Evolutionary conservation across 345 rosid species (phyloP).

Genomic region (Syzygium jambos): DNA sequence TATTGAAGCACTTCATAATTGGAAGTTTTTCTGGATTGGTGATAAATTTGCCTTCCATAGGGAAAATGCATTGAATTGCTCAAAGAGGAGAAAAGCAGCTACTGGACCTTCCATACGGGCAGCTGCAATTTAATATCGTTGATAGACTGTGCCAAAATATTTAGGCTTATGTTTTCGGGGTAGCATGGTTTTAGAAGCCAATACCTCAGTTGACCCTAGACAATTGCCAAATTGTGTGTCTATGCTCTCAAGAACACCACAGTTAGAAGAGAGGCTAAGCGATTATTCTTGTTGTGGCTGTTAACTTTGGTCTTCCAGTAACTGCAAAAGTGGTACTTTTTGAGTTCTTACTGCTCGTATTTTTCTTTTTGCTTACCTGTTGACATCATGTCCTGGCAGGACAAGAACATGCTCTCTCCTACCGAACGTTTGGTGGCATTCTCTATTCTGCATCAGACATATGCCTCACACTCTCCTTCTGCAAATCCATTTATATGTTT

Average conservation of each 20-base stretch:
- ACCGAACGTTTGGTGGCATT: constrained; percentile 72
- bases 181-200: neutral
- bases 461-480: constrained; percentile 45
- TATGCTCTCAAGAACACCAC: neutral
- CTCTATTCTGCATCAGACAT: constrained; percentile 52
- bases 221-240: neutral
- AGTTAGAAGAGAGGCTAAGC: neutral
- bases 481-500: constrained; percentile 52
- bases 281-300: neutral
- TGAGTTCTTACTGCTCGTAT: neutral
- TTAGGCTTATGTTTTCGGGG: neutral
- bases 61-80: neutral
- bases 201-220: neutral
- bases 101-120: neutral
- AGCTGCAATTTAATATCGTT: neutral
- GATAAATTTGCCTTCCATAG: neutral
- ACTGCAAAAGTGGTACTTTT: neutral
- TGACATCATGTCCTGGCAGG: constrained; percentile 33
- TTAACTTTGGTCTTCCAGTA: neutral
- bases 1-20: neutral
- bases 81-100: neutral
- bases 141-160: neutral
- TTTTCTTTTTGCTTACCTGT: neutral
- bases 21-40: neutral
- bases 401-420: constrained; percentile 29